These are phyloP conservation scores for Grammothele lineata DNA, from an alignment of 768 basidiomycete species.

Conservation along the genomic window DNA sequence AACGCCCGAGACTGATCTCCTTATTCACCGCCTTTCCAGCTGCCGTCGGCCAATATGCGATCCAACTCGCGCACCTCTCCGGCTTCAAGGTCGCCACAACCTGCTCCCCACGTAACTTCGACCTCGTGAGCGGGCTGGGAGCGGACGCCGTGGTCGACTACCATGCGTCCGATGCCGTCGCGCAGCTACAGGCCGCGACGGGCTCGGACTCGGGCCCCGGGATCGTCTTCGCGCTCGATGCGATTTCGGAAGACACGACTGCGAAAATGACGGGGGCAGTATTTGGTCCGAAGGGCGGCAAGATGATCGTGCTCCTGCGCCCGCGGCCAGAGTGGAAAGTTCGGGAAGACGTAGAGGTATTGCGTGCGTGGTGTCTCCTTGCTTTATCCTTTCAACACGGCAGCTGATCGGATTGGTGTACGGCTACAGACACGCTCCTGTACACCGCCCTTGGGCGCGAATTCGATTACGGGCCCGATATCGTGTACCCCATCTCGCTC, in stretches of 20 bases:
- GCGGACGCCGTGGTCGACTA: slow-evolving; percentile 31
- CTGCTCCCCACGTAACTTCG: slow-evolving; percentile 30
- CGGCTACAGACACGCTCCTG: slow-evolving; percentile 22
- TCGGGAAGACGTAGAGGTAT: slow-evolving; percentile 5
- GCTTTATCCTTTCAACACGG: not conserved
- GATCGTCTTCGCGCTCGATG: slow-evolving; percentile 11
- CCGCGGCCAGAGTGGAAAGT: not conserved
- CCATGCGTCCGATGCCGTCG: slow-evolving; percentile 14
- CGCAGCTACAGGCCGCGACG: slow-evolving; percentile 14
- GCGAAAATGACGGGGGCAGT: not conserved
- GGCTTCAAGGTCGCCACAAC: slow-evolving; percentile 30
- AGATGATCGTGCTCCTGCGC: slow-evolving; percentile 3
- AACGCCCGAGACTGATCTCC: not conserved
- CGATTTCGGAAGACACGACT: slow-evolving; percentile 18
- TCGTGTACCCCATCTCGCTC: slow-evolving; percentile 11
- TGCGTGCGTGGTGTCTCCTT: slow-evolving; percentile 1
- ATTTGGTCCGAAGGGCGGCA: slow-evolving; percentile 1
- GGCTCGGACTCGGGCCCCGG: too few species aligned
- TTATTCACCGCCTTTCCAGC: slow-evolving; percentile 18
- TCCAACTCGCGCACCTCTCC: slow-evolving; percentile 26
- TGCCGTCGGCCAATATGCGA: slow-evolving; percentile 28
- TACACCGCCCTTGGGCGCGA: slow-evolving; percentile 18
- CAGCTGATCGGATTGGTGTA: not conserved
- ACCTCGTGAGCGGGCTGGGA: slow-evolving; percentile 33
- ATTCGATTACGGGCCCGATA: slow-evolving; percentile 5